Percentiles rank a stretch among this genome's conserved stretches.
These are phyloP conservation scores for Salvia splendens DNA, from an alignment of 257 asterid species.

Conservation along the genomic window DNA sequence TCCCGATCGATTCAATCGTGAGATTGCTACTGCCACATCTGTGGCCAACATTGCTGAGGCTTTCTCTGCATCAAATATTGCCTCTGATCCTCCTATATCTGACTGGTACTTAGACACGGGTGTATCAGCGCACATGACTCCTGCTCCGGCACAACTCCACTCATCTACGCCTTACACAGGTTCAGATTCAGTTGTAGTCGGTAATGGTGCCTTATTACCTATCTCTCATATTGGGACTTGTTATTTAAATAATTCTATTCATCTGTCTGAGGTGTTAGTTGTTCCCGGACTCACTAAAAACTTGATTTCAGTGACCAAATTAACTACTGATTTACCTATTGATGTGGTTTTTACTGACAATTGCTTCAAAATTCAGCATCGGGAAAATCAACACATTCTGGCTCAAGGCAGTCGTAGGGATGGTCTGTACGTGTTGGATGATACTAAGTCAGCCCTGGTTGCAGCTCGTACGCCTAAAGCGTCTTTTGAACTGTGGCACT, in stretches of 20 bases:
- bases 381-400: background rate
- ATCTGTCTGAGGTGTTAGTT: background rate
- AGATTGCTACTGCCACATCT: background rate
- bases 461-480: too few species aligned
- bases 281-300: background rate
- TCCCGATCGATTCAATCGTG: background rate
- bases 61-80: background rate
- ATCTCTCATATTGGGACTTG: background rate
- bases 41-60: background rate
- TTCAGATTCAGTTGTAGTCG: background rate
- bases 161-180: background rate
- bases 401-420: background rate
- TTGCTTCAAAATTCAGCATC: background rate
- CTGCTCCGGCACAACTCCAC: background rate
- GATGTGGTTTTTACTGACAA: background rate
- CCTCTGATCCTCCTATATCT: too few species aligned
- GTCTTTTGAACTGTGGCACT: too few species aligned
- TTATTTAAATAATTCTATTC: background rate
- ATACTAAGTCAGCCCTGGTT: too few species aligned
- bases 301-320: background rate
- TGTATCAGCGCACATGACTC: background rate
- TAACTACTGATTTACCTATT: background rate
- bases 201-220: slow-evolving; percentile 1
- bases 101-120: background rate
- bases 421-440: background rate